phyloP scores from a whole-genome alignment of 495 filamentous ascomycete genomes.

The Neurospora sp. region DNA sequence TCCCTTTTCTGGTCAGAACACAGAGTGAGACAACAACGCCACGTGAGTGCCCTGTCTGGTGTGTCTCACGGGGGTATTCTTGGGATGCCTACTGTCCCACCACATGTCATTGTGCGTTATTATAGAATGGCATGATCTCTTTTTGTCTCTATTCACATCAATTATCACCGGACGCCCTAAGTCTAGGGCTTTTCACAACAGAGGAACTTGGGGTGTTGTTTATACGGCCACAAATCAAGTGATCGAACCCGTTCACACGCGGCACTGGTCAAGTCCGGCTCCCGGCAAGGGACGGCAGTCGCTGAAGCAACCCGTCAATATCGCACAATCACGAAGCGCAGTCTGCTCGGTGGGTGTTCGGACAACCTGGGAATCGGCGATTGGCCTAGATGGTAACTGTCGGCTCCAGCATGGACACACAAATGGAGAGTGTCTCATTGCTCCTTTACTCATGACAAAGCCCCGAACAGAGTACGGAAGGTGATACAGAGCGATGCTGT shows the following conservation, averaged over 20 bases:
- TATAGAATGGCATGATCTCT: background rate
- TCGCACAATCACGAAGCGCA: background rate
- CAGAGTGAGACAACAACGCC: background rate
- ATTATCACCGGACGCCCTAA: background rate
- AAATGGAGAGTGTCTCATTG: background rate
- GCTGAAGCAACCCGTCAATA: background rate
- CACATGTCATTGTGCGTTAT: background rate
- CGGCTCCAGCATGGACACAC: background rate
- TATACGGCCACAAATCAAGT: background rate
- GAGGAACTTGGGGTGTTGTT: background rate
- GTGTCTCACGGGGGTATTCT: background rate
- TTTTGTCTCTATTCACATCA: background rate
- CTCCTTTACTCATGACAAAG: background rate
- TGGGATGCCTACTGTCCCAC: background rate
- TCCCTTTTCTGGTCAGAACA: background rate
- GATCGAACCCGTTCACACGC: background rate
- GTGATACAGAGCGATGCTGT: background rate
- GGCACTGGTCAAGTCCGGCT: background rate
- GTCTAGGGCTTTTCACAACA: background rate
- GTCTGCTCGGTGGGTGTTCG: background rate
- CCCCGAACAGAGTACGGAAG: background rate
- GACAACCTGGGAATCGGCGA: background rate
- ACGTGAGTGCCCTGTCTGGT: background rate
- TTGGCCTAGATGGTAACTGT: background rate
- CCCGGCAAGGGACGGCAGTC: background rate